Base-by-base conservation (phyloP, 148 eudicot species). In the Gaultheria prostrata region DNA sequence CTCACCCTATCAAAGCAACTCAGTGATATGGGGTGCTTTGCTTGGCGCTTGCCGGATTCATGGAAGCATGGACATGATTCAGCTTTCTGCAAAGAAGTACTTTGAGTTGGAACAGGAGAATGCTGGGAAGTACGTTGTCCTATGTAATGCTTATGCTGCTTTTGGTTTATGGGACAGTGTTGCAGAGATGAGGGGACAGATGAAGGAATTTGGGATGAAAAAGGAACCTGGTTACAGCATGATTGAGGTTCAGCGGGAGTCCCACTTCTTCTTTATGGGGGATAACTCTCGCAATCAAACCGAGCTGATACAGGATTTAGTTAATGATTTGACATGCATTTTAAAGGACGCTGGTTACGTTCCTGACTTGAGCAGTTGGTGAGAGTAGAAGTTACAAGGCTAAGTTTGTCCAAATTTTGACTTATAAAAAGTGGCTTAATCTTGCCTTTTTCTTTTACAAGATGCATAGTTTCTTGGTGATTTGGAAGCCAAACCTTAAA, bases 171-270 rank as follows among this genome's bases (percentile, higher is more conserved):
- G 94, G 92, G 88, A 89, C 76, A 87, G 85, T 80, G 95, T 91
- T 56, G 94, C 98, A 45, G 89, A 90, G 57, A 82, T 89, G 81
- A 89, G 98, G 91, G 91, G 93, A 45, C 82, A 86, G 71, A 90
- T 95, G 95, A 95, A 85, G 87, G 91, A 88, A 32, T 85, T 76
- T 59, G 93, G 94, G 39, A 85, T 95, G 85, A 91, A 85, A 86
- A 95, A 94, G 90, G 94, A 92, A 79, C 94, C 98, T 50, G 95
- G 90, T 65, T 90, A 89, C 85, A 95, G 98, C 87, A 91, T 93
- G 90, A 92, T 95, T 86, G 98, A 93, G 89, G 85, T 91, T 48
- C 93, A 91, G 78, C 90, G 76, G 63, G 89, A 88, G 88, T 88
- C 76, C 48, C 92, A 95, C 82, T 85, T 86, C 79, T 95, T 95